phyloP scores from a whole-genome alignment of 2,329 filamentous ascomycete genomes.

The Triangularia verruculosa region DNA sequence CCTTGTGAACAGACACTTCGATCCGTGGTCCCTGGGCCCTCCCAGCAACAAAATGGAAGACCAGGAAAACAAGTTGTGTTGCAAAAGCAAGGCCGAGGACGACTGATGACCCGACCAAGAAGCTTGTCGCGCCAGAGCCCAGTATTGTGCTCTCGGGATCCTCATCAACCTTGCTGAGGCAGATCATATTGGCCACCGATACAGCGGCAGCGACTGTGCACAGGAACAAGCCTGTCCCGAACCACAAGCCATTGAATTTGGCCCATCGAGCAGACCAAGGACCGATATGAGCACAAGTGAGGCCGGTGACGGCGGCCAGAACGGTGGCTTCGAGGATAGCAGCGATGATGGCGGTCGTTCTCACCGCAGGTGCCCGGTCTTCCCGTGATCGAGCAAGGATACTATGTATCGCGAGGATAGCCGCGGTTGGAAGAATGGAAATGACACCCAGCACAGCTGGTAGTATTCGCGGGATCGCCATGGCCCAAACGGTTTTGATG shows the following conservation, averaged over 20 bases:
- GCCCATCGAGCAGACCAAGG: slow-evolving; percentile 23
- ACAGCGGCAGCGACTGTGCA: slow-evolving; percentile 45
- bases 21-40: slow-evolving; percentile 33
- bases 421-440: slow-evolving; percentile 39
- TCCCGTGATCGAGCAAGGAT: slow-evolving; percentile 38
- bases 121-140: slow-evolving; percentile 33
- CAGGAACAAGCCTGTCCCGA: slow-evolving; percentile 38
- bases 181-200: slow-evolving; percentile 44
- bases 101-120: slow-evolving; percentile 45
- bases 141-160: slow-evolving; percentile 33
- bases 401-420: slow-evolving; percentile 40
- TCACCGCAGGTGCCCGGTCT: slow-evolving; percentile 32
- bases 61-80: slow-evolving; percentile 48
- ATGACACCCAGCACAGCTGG: slow-evolving; percentile 37
- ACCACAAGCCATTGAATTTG: slow-evolving; percentile 35
- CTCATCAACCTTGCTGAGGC: slow-evolving; percentile 36
- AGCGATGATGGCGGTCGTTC: slow-evolving; percentile 38
- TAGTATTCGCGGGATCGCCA: slow-evolving; percentile 36
- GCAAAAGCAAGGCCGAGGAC: slow-evolving; percentile 45
- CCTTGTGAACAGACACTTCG: slow-evolving; percentile 30
- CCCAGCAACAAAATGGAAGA: slow-evolving; percentile 42
- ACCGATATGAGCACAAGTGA: slow-evolving; percentile 34
- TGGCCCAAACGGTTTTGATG: slow-evolving; percentile 21
- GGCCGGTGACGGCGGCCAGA: slow-evolving; percentile 35
- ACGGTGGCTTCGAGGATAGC: slow-evolving; percentile 38